Evolutionary conservation across 345 rosid genomes (phyloP).

Genomic region (Leavenworthia alabamica): DNA sequence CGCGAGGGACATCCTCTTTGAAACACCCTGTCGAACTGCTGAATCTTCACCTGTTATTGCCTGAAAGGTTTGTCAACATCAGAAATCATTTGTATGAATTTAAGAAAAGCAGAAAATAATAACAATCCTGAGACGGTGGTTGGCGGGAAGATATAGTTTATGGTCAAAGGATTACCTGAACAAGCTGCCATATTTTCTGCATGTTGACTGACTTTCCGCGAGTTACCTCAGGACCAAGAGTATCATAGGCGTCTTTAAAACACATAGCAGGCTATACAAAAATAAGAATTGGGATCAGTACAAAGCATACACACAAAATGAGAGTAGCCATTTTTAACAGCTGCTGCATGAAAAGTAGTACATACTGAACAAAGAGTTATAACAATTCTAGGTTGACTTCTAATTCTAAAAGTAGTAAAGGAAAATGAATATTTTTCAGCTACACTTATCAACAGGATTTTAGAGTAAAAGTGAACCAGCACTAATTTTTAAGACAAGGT

Average conservation of each 20-base stretch:
- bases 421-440: background rate
- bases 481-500: background rate
- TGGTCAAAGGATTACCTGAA: slow-evolving; percentile 47
- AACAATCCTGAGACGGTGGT: slow-evolving; percentile 11
- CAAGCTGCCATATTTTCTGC: slow-evolving; percentile 98
- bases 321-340: background rate
- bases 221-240: slow-evolving; percentile 60
- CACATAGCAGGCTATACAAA: slow-evolving; percentile 63
- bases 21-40: slow-evolving; percentile 42
- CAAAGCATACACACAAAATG: slow-evolving; percentile 1
- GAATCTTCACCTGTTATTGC: slow-evolving; percentile 72
- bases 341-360: slow-evolving; percentile 1
- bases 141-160: background rate
- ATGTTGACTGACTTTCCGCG: slow-evolving; percentile 84
- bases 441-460: background rate
- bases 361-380: slow-evolving; percentile 2
- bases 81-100: slow-evolving; percentile 3
- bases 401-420: background rate
- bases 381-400: background rate
- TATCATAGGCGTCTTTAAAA: slow-evolving; percentile 77
- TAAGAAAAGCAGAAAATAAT: background rate
- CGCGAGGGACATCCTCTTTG: slow-evolving; percentile 72
- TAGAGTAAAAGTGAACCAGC: slow-evolving; percentile 8
- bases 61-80: slow-evolving; percentile 38
- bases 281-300: slow-evolving; percentile 11